Percentiles rank a stretch among this genome's conserved stretches.
Conservation (phyloP, 306 rosid species). For the Prunus campanulata region DNA sequence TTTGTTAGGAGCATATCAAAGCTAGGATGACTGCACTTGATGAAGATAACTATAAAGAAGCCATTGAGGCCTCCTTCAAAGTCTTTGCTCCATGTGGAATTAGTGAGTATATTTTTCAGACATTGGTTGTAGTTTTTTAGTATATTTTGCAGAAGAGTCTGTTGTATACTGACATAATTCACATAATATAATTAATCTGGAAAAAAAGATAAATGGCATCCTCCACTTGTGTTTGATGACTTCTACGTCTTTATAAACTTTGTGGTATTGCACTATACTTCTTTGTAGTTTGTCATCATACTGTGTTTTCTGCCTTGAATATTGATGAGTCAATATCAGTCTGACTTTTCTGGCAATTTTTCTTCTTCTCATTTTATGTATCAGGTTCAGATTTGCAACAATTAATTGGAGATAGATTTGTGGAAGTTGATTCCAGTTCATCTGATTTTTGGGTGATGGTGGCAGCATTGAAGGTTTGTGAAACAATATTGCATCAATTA, state of each 20-base stretch:
- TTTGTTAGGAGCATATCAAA: slow-evolving; percentile 74
- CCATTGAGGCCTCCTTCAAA: slow-evolving; percentile 89
- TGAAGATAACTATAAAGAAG: slow-evolving; percentile 96
- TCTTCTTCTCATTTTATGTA: neutral
- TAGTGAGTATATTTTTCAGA: slow-evolving; percentile 48
- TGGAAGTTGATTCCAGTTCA: slow-evolving; percentile 74
- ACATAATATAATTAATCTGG: neutral
- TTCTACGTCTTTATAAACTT: neutral
- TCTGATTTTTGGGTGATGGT: slow-evolving; percentile 95
- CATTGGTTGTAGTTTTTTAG: neutral
- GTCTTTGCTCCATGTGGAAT: slow-evolving; percentile 89
- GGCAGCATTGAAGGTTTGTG: slow-evolving; percentile 88
- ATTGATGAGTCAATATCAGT: neutral
- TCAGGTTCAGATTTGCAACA: slow-evolving; percentile 56
- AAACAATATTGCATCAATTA: slow-evolving; percentile 15
- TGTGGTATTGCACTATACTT: neutral
- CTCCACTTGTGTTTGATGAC: neutral
- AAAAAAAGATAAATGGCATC: neutral
- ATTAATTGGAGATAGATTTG: slow-evolving; percentile 62
- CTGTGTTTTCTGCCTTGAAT: neutral
- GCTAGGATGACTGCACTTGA: slow-evolving; percentile 66
- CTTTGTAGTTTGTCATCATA: neutral
- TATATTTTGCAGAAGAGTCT: neutral
- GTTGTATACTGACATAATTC: neutral
- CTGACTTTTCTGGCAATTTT: neutral